phyloP scores from a whole-genome alignment of 371 early-diverging fungal genomes.

The Mucor saturninus region DNA sequence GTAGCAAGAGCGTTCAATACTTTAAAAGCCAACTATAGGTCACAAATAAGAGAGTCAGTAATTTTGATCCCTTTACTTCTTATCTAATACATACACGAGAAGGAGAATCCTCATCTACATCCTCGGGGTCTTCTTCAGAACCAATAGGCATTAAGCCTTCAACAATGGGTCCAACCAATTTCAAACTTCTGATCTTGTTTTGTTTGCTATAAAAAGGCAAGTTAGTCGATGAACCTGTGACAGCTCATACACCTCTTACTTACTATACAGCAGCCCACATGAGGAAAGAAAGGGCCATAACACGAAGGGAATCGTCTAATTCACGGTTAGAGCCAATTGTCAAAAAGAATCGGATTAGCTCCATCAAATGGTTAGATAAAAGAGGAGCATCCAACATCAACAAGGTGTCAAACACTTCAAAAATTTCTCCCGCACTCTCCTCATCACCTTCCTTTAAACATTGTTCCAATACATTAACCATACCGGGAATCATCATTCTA shows the following conservation, averaged over 20 bases:
- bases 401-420: conserved; percentile 84
- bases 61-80: neutral
- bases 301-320: conserved; percentile 71
- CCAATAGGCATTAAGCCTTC: conserved; percentile 82
- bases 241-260: conserved; percentile 25
- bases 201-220: conserved; percentile 60
- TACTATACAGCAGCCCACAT: conserved; percentile 85
- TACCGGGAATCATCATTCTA: conserved; percentile 75
- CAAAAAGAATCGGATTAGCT: conserved; percentile 81
- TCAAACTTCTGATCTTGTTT: conserved; percentile 79
- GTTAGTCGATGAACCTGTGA: neutral
- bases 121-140: conserved; percentile 84
- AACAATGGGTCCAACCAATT: conserved; percentile 77
- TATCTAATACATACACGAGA: conserved; percentile 58
- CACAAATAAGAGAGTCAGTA: neutral
- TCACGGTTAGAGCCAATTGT: conserved; percentile 70
- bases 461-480: conserved; percentile 83
- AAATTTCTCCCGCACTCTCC: conserved; percentile 73
- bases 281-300: conserved; percentile 83
- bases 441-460: conserved; percentile 74
- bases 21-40: conserved; percentile 59
- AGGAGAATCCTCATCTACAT: conserved; percentile 85
- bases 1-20: conserved; percentile 80
- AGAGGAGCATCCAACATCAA: conserved; percentile 82
- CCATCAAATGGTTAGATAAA: conserved; percentile 75